A percentile compares a stretch with the other conserved stretches of the same genome.
phyloP scores from a whole-genome alignment of 2,329 filamentous ascomycete genomes.

The Cordyceps tenuipes region DNA sequence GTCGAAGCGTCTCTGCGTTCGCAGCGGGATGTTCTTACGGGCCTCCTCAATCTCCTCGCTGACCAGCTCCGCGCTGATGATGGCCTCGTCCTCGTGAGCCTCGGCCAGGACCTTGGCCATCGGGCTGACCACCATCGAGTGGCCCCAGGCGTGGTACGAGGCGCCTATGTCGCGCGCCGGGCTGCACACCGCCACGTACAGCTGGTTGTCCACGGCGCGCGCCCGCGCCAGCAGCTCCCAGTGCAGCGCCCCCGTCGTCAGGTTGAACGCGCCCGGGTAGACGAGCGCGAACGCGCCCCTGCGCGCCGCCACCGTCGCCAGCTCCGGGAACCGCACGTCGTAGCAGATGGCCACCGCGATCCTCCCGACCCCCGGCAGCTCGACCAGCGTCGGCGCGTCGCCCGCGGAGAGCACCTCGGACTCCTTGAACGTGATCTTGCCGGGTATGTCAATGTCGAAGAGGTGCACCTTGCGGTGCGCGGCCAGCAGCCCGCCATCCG shows the following conservation, averaged over 20 bases:
- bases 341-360: conserved; percentile 93
- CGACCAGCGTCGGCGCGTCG: conserved; percentile 75
- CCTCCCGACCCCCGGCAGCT: conserved; percentile 80
- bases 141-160: conserved; percentile 83
- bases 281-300: conserved; percentile 79
- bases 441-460: conserved; percentile 96
- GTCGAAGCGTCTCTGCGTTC: conserved; percentile 81
- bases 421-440: conserved; percentile 86
- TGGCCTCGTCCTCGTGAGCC: conserved; percentile 69
- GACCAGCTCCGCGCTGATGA: conserved; percentile 64
- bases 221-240: conserved; percentile 79
- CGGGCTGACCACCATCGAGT: conserved; percentile 81
- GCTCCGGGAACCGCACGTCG: conserved; percentile 91
- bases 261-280: conserved; percentile 96
- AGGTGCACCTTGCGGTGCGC: conserved; percentile 91
- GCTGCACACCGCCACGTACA: conserved; percentile 88
- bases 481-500: conserved; percentile 69
- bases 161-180: conserved; percentile 70
- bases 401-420: conserved; percentile 82
- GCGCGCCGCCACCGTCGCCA: conserved; percentile 80
- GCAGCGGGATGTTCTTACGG: conserved; percentile 75
- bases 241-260: conserved; percentile 84
- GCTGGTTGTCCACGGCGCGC: conserved; percentile 85
- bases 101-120: conserved; percentile 75
- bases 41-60: conserved; percentile 62